Evolutionary conservation across 805 yeast genomes (phyloP), one percentile per base, ranked within the genome.

Genomic region (Jamesozyma gamospora): DNA sequence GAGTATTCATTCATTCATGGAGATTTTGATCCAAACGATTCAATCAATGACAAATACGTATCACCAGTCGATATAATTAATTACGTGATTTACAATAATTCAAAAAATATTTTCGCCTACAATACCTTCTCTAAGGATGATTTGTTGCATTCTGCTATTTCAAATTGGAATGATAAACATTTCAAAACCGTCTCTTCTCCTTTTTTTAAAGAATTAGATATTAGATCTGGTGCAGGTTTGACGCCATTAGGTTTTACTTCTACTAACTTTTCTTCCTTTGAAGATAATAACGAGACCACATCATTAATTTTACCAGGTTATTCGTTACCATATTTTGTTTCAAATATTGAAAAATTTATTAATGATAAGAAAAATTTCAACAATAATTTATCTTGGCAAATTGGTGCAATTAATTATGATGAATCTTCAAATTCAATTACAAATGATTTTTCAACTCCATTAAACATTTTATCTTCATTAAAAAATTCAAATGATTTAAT

Each of bases 151-250:
- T 58, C 67, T n/a, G 69, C 75, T 35, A 55, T 81, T 45, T 67
- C 66, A 45, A 59, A 70, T 37, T 86, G 95, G 95, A 56, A 69
- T 37, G 50, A 61, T 39, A 37, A 10, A 39, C 14, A 44, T 24
- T 14, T 17, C 17, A 41, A 37, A 10, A 12, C 28, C 7, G 34
- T 25, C 11, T 29, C 40, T 13, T 21, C 5, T 21, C 37, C 43
- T 13, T 51, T 38, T 32, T 53, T 53, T 35, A 51, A 55, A 34
- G 62, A 72, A 46, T 60, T 80, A 41, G 86, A 87, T 54, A 74
- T 84, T 41, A 77, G 95, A 58, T 67, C 81, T 2, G 96, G 96
- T 51, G 92, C 95, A 26, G 84, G 90, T 34, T 71, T 77, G 45
- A 74, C 83, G 21, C 71, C 90, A 34, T 65, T 83, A 37, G 96